A percentile compares a stretch with the other conserved stretches of the same genome.
These are phyloP conservation scores for Sphaerulina populicola DNA, from an alignment of 2,329 filamentous ascomycete species.

Conservation along the genomic window DNA sequence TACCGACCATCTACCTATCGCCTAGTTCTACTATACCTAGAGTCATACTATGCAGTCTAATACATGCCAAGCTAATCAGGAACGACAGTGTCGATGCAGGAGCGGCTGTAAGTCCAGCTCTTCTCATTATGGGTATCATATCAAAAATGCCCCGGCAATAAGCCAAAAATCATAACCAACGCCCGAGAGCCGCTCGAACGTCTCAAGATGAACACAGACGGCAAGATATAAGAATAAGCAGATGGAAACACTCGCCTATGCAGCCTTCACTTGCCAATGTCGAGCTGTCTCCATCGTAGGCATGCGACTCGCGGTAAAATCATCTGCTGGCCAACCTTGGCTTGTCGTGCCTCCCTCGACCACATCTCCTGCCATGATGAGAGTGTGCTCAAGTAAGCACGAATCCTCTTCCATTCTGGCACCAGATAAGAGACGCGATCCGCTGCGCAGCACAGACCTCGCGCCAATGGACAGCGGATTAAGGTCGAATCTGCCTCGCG, in stretches of 20 bases:
- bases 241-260: background rate
- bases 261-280: constrained; percentile 14
- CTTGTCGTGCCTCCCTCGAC: constrained; percentile 45
- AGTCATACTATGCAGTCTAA: background rate
- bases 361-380: constrained; percentile 50
- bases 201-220: background rate
- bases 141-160: background rate
- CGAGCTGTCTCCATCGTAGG: constrained; percentile 22
- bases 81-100: background rate
- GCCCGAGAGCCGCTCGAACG: background rate
- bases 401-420: constrained; percentile 47
- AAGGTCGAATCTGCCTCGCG: constrained; percentile 49
- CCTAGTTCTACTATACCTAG: background rate
- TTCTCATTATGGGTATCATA: background rate
- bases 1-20: background rate
- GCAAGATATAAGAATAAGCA: background rate
- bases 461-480: constrained; percentile 46
- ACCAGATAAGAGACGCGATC: constrained; percentile 47
- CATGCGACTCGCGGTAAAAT: constrained; percentile 31
- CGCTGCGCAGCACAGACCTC: constrained; percentile 46
- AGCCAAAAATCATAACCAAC: background rate
- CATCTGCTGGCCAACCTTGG: constrained; percentile 50
- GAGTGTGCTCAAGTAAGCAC: constrained; percentile 50
- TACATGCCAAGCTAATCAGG: background rate
- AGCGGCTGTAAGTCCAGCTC: background rate